Evolutionary conservation across 2,329 filamentous ascomycete species (phyloP), one percentile per base, ranked within the genome.

Genomic region (Cladosporium sp.): DNA sequence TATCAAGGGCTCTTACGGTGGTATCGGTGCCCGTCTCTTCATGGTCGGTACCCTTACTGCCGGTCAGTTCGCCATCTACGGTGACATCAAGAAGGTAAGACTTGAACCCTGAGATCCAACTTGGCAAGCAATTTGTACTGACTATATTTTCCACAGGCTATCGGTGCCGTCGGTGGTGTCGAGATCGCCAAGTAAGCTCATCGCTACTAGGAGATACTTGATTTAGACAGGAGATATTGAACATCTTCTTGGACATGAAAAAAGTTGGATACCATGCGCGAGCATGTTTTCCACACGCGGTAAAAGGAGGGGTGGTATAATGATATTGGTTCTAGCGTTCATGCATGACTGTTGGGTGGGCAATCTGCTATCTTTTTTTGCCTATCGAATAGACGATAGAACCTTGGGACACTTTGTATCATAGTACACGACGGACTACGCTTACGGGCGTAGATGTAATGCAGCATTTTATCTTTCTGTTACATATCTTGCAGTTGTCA

Each of bases 41-140:
- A 89, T 90, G 86, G 83, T 91, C 75, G 89, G 90, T 80, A 90
- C 88, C 72, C 80, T 92, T 73, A 92, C 89, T 69, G 89, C 89
- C 70, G 89, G 89, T 79, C 91, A 95, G 82, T 95, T 95, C 81
- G 91, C 91, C 76, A 96, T 96, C 80, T 96, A 96, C 78, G 92
- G 90, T 79, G 85, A 89, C 73, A 82, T 90, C 73, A 91, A 91
- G 84, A 87, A 88, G 79, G 79, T 84, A 63, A 56, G 60, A 30
- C 21, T 63, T n/a, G 7, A 39, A 14, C 1, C 48, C 68, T 26
- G 67, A 69, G 54, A 53, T 56, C 13, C 7, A 11, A 30, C 13
- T 43, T 25, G 1, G 21, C n/a, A 43, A 54, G 34, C 13, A 30
- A 10, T 30, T 36, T 16, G 46, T 51, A 18, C 60, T 65, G 54